A percentile compares a stretch with the other conserved stretches of the same genome.
Evolutionary conservation across 2,329 filamentous ascomycete species (phyloP).

Genomic region (Fusarium buxicola): DNA sequence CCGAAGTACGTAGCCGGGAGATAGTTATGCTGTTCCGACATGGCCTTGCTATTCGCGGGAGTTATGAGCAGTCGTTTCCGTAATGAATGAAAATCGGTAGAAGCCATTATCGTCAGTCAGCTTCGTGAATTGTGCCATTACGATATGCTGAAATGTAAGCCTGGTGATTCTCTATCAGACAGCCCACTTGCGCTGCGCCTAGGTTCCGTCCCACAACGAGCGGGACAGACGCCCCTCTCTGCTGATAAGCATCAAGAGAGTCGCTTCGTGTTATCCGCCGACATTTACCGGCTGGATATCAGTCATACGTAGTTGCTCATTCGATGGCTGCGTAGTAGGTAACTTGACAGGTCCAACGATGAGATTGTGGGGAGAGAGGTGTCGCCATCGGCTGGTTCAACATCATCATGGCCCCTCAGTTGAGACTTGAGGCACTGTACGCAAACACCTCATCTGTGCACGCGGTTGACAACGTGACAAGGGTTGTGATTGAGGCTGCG

Average conservation of each 20-base stretch:
- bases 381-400: constrained; percentile 22
- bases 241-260: constrained; percentile 38
- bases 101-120: not conserved
- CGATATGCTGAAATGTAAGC: constrained; percentile 35
- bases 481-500: constrained; percentile 22
- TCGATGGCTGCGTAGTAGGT: constrained; percentile 11
- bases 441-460: constrained; percentile 14
- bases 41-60: not conserved
- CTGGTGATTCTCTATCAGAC: constrained; percentile 39
- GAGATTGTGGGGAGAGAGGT: constrained; percentile 15
- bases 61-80: not conserved
- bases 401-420: constrained; percentile 21
- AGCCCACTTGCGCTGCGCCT: constrained; percentile 34
- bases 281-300: constrained; percentile 14
- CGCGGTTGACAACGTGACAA: constrained; percentile 27
- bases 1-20: not conserved
- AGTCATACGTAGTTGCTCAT: constrained; percentile 5
- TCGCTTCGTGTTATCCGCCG: constrained; percentile 14
- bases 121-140: constrained; percentile 19
- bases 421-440: not conserved
- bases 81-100: not conserved
- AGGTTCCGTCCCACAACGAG: constrained; percentile 40
- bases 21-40: constrained; percentile 10
- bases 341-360: constrained; percentile 17
- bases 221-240: constrained; percentile 39